Base-by-base conservation (phyloP, 2,329 filamentous ascomycete species). In the Fusarium sp. region DNA sequence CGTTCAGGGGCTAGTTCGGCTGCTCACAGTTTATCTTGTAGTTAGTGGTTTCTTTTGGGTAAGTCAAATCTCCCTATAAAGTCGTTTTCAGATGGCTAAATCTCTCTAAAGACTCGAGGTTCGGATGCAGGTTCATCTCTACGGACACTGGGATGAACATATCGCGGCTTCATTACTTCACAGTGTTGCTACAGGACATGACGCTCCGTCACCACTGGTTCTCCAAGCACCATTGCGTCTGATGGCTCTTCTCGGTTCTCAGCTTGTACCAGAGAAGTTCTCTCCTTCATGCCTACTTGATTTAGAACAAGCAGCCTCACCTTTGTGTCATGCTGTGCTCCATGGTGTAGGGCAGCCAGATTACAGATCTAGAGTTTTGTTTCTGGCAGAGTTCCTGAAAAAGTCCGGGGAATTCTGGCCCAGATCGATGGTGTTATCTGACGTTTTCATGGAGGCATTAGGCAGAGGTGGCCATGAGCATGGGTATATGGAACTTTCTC, bases 231-330 rank as follows among this genome's bases (percentile, higher is more conserved):
- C 76, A 7, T 50, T 78, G 8, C 66, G 59, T 5, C 52, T 78
- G 6, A 47, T 76, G 18, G 54, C 63, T 22, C 64, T 78, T 14
- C 74, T 78, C 52, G 72, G 68, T 10, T 51, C 55, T 14, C 54
- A 57, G 13, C 41, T 77, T 13, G 50, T 56, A 9, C 64, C 76
- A 17, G 63, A 75, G 39, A 77, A 76, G 17, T 32, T 75, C 28
- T 78, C 77, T 14, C 77, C 77, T 5, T 71, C 77, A 3, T 78
- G 75, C 26, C 63, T 76, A 12, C 48, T 68, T n/a, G 68, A 75
- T 8, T 54, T 78, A 15, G 59, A 69, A 42, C 62, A 54, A 42
- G 74, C 66, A 11, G 57, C 48, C 3, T 28, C 62, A 15, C 61
- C 72, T 36, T 54, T 78, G 30, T 28, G 66, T 5, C 30, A 76